Evolutionary conservation across 1,284 basidiomycete species (phyloP).

Genomic region (Jaminaea rosea): DNA sequence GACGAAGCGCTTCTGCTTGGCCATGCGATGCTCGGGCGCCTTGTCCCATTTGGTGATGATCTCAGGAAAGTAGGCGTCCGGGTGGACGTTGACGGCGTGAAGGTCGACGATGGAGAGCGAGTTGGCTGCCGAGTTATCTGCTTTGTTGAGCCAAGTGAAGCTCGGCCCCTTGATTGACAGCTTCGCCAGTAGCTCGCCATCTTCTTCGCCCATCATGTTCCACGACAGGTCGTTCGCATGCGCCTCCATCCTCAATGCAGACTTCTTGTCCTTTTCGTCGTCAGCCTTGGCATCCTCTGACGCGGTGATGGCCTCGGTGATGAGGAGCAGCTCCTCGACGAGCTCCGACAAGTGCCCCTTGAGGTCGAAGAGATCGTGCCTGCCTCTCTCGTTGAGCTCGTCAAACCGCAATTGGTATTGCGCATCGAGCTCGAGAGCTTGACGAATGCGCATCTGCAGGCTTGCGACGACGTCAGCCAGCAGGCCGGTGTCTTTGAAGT

Average conservation of each 20-base stretch:
- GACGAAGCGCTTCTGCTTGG: slow-evolving; percentile 31
- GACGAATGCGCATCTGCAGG: slow-evolving; percentile 67
- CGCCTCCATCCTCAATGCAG: slow-evolving; percentile 70
- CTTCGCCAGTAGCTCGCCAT: slow-evolving; percentile 68
- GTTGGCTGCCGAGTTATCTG: slow-evolving; percentile 79
- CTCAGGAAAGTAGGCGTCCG: slow-evolving; percentile 75
- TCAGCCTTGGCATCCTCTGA: slow-evolving; percentile 26
- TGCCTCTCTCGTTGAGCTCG: slow-evolving; percentile 53
- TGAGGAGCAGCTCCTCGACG: slow-evolving; percentile 69
- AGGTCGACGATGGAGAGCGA: slow-evolving; percentile 69
- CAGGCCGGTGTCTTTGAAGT: slow-evolving; percentile 69
- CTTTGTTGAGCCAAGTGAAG: slow-evolving; percentile 76
- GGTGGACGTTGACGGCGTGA: slow-evolving; percentile 73
- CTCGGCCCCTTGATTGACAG: slow-evolving; percentile 70
- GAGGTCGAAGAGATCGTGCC: slow-evolving; percentile 55
- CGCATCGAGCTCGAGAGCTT: slow-evolving; percentile 36
- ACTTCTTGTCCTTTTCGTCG: slow-evolving; percentile 60
- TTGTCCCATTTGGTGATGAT: slow-evolving; percentile 62
- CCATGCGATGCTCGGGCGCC: slow-evolving; percentile 28
- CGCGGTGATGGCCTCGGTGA: slow-evolving; percentile 82
- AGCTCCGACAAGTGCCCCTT: slow-evolving; percentile 67
- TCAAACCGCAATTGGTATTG: slow-evolving; percentile 45
- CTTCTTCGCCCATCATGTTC: slow-evolving; percentile 73
- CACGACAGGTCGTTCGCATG: slow-evolving; percentile 82
- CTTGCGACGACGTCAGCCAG: slow-evolving; percentile 63